These are phyloP conservation scores for Limnanthes douglasii DNA, from an alignment of 345 rosid species.

Conservation along the genomic window DNA sequence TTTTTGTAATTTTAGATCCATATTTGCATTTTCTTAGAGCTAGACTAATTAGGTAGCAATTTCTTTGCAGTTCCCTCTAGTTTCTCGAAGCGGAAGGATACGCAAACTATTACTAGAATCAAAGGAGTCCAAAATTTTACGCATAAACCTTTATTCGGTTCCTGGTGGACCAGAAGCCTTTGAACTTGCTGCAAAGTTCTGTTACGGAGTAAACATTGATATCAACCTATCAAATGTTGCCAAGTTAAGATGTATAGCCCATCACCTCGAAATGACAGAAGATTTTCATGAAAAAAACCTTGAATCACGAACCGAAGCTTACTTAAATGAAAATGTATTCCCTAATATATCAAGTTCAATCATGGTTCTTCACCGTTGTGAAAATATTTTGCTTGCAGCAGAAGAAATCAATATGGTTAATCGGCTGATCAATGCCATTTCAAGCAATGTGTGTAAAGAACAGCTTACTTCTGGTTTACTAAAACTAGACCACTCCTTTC, in stretches of 20 bases:
- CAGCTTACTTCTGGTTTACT: constrained; percentile 86
- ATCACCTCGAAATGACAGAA: constrained; percentile 89
- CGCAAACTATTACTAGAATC: constrained; percentile 56
- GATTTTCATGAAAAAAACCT: constrained; percentile 73
- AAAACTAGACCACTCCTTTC: constrained; percentile 68
- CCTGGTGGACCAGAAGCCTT: constrained; percentile 92
- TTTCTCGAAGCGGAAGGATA: constrained; percentile 80
- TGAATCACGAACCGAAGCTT: constrained; percentile 44
- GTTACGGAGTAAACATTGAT: constrained; percentile 72
- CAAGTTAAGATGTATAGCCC: constrained; percentile 49
- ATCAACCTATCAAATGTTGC: constrained; percentile 57
- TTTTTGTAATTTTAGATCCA: not conserved
- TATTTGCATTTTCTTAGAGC: not conserved
- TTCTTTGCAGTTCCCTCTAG: constrained; percentile 63
- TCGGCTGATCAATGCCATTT: constrained; percentile 57
- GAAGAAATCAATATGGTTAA: constrained; percentile 69
- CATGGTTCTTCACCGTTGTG: constrained; percentile 65
- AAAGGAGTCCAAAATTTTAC: constrained; percentile 52
- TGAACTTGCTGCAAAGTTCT: constrained; percentile 94
- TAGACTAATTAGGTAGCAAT: not conserved
- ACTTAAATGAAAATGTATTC: constrained; percentile 45
- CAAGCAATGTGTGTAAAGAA: constrained; percentile 86
- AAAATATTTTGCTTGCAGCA: constrained; percentile 46
- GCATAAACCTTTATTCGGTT: constrained; percentile 34
- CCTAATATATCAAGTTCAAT: constrained; percentile 59